Percentiles rank a stretch among this genome's conserved stretches.
phyloP scores from a whole-genome alignment of 2,329 filamentous ascomycete genomes.

The Cladosporium sp. region DNA sequence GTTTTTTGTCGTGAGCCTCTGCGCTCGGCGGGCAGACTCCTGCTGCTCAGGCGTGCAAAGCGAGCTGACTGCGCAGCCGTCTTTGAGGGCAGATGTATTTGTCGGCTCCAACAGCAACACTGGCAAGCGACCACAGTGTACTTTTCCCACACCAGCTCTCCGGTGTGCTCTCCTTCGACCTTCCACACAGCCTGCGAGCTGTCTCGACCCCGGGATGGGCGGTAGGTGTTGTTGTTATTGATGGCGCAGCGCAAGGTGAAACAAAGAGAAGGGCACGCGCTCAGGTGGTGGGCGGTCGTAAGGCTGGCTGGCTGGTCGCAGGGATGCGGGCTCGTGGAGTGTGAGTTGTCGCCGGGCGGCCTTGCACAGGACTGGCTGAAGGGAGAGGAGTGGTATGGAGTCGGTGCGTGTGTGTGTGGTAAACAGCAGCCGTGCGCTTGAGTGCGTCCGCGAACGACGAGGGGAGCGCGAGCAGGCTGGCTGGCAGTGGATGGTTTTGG shows the following conservation, averaged over 20 bases:
- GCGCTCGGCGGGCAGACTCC: background rate
- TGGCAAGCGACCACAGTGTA: background rate
- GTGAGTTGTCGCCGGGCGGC: background rate
- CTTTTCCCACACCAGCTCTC: background rate
- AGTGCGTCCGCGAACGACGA: slow-evolving; percentile 14
- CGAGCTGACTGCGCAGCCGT: background rate
- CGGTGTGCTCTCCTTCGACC: background rate
- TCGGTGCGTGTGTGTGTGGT: background rate
- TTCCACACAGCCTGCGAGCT: background rate
- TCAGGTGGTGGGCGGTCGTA: slow-evolving; percentile 4
- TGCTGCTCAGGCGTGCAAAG: background rate
- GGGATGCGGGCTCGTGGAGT: background rate
- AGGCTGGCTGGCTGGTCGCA: background rate
- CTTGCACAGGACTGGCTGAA: background rate
- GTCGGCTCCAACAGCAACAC: background rate
- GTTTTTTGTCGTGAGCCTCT: background rate
- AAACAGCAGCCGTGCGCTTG: slow-evolving; percentile 2
- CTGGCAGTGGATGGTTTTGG: slow-evolving; percentile 2
- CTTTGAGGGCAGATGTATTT: background rate
- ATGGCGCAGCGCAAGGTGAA: slow-evolving; percentile 19
- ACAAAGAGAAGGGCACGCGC: slow-evolving; percentile 19
- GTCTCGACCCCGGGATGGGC: background rate
- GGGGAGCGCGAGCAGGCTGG: slow-evolving; percentile 1
- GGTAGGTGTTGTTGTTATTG: slow-evolving; percentile 4
- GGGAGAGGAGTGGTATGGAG: slow-evolving; percentile 2